A percentile compares a stretch with the other conserved stretches of the same genome.
phyloP scores from a whole-genome alignment of 169 alveolate species.

The Plasmodium knowlesi region DNA sequence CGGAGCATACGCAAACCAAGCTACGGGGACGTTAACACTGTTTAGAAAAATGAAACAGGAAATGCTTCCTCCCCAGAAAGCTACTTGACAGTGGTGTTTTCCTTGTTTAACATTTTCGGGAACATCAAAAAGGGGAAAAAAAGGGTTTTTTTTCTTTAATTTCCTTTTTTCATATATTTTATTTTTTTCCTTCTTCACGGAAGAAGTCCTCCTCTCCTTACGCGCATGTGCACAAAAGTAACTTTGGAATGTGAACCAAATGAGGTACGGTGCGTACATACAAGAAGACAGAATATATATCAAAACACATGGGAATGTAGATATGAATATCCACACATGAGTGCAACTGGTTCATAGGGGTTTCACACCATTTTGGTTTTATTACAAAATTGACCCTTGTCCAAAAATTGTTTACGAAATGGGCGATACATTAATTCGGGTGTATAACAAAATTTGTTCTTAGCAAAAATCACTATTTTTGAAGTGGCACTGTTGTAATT shows the following conservation, averaged over 20 bases:
- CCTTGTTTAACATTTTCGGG: neutral
- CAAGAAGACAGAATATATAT: neutral
- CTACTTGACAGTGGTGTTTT: neutral
- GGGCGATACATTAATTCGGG: neutral
- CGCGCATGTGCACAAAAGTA: neutral
- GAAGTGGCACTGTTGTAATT: neutral
- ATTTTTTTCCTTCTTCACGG: conserved; percentile 1
- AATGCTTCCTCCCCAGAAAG: neutral
- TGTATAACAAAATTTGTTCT: neutral
- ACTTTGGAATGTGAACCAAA: neutral
- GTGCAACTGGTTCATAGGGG: neutral
- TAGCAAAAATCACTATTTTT: neutral
- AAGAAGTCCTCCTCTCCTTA: neutral
- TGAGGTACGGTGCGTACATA: neutral
- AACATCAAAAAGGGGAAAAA: conserved; percentile 3
- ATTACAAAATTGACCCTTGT: neutral
- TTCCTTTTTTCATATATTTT: neutral
- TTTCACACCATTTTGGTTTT: neutral
- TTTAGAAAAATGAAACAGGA: neutral
- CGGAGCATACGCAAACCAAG: neutral
- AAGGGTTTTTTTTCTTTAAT: neutral
- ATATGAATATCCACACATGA: neutral
- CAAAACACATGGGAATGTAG: neutral
- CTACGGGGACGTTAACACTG: neutral
- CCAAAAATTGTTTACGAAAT: neutral